phyloP scores from a whole-genome alignment of 2,329 filamentous ascomycete species.

The Sclerotinia spermophila region DNA sequence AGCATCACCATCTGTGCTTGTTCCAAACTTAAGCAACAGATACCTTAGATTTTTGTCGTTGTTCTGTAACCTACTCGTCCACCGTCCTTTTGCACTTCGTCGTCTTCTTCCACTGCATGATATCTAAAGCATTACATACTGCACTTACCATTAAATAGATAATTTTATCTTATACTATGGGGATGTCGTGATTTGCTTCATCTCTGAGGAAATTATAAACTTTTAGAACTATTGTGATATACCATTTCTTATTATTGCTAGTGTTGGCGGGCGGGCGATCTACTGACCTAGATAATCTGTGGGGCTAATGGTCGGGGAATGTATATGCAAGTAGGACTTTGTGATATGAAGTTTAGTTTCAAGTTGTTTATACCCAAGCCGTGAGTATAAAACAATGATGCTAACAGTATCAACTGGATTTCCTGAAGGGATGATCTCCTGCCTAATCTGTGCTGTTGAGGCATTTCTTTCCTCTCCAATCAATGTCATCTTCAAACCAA shows the following conservation, averaged over 20 bases:
- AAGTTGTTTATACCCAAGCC: accelerated
- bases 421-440: no score
- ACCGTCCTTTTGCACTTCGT: no score
- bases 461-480: no score
- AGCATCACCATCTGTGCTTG: no score
- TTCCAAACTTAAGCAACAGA: background rate
- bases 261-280: no score
- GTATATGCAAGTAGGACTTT: background rate
- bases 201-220: background rate
- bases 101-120: background rate
- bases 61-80: background rate
- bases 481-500: no score
- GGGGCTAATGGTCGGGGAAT: accelerated
- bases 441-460: no score
- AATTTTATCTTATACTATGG: background rate
- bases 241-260: background rate
- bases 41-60: background rate
- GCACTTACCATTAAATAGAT: background rate
- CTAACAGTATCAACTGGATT: no score
- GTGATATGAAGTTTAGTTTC: background rate
- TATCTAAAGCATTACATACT: background rate
- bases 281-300: background rate
- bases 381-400: no score
- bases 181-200: background rate
- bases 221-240: background rate